Percentiles rank a stretch among this genome's conserved stretches.
These are phyloP conservation scores for Akanthomyces muscarius DNA, from an alignment of 2,329 filamentous ascomycete species.

Conservation along the genomic window DNA sequence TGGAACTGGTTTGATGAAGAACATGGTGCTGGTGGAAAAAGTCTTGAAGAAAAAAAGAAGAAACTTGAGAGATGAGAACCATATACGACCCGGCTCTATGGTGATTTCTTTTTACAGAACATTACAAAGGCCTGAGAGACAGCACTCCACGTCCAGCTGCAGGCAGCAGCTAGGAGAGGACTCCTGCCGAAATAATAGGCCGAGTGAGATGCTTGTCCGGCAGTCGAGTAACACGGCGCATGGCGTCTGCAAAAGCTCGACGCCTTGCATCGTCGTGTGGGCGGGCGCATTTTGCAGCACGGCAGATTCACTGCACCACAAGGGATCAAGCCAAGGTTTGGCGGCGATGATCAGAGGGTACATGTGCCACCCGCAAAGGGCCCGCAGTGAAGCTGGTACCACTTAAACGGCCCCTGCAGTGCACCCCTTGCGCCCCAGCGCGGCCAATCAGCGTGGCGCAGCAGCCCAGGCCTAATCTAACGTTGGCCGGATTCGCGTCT, in stretches of 20 bases:
- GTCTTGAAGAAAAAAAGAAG: too few relatives aligned
- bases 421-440: neutral
- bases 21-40: too few relatives aligned
- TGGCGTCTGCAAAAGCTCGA: neutral
- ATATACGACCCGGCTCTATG: too few relatives aligned
- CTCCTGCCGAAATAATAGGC: too few relatives aligned
- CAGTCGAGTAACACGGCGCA: neutral
- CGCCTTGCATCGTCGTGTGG: too few relatives aligned
- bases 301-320: neutral
- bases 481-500: conserved; percentile 2
- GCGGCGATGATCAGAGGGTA: neutral
- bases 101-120: too few relatives aligned
- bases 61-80: too few relatives aligned
- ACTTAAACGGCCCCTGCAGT: neutral
- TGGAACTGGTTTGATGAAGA: too few relatives aligned
- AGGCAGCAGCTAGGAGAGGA: too few relatives aligned
- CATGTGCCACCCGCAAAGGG: neutral
- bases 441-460: neutral
- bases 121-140: too few relatives aligned
- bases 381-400: neutral
- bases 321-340: neutral
- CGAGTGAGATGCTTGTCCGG: too few relatives aligned
- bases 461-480: neutral
- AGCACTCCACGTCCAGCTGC: too few relatives aligned
- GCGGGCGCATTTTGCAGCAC: neutral